Conservation (phyloP, 352 stramenopile species). For the Phytophthora agathidicida region DNA sequence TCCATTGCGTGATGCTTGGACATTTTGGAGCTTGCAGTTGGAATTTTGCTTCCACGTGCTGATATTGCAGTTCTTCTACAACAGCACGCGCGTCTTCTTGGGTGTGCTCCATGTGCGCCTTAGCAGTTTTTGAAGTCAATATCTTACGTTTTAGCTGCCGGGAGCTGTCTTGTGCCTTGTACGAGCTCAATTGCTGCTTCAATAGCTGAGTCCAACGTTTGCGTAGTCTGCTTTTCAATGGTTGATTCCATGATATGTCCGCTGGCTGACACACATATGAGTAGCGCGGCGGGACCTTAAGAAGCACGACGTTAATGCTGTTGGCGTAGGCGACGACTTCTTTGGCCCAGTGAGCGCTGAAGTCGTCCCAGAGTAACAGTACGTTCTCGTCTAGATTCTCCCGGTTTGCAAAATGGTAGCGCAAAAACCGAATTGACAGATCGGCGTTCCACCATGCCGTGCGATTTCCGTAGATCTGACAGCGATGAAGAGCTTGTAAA, state of each 20-base stretch:
- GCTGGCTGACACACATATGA: conserved; percentile 5
- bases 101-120: too few species aligned
- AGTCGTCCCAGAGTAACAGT: conserved; percentile 10
- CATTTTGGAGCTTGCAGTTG: too few species aligned
- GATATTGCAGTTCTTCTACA: too few species aligned
- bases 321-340: not conserved
- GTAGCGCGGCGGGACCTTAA: not conserved
- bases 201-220: too few species aligned
- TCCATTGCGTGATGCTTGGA: too few species aligned
- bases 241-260: conserved; percentile 6
- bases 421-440: not conserved
- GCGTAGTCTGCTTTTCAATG: not conserved
- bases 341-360: not conserved
- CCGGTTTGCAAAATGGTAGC: conserved; percentile 1
- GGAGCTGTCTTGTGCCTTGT: too few species aligned
- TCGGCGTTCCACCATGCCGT: conserved; percentile 2
- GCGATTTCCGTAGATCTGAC: not conserved
- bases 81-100: too few species aligned
- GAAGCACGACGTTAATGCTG: not conserved
- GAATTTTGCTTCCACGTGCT: too few species aligned
- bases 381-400: not conserved
- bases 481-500: not conserved
- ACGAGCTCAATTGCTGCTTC: too few species aligned
- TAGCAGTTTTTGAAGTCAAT: too few species aligned
- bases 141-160: too few species aligned